Percentiles rank a stretch among this genome's conserved stretches.
These are phyloP conservation scores for Buxus sempervirens DNA, from an alignment of 164 flowering plant genomes.

Conservation along the genomic window DNA sequence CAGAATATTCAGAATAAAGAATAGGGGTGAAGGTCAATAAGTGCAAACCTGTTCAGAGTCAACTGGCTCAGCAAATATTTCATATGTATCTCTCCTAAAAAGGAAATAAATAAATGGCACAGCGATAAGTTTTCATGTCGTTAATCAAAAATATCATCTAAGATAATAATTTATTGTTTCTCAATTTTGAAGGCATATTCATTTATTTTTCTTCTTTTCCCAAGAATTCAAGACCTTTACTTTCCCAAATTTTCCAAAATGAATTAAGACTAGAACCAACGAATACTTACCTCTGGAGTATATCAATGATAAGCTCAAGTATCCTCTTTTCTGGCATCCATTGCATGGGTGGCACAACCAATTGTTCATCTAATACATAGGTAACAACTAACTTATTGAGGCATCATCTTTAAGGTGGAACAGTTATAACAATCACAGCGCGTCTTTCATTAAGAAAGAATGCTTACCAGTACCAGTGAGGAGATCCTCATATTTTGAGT, in stretches of 20 bases:
- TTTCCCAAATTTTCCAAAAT: background rate
- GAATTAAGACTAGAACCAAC: background rate
- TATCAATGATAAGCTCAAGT: conserved; percentile 53
- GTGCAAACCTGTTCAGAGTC: conserved; percentile 61
- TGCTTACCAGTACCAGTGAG: conserved; percentile 24
- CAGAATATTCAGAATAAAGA: background rate
- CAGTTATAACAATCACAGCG: background rate
- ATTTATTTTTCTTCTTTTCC: background rate
- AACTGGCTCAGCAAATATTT: conserved; percentile 75
- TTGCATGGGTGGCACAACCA: conserved; percentile 5
- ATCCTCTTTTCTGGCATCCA: conserved; percentile 41
- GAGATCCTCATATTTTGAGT: conserved; percentile 17
- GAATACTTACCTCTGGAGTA: conserved; percentile 45
- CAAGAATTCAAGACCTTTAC: background rate
- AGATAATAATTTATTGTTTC: too few relatives aligned
- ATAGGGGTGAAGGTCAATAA: background rate
- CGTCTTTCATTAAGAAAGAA: background rate
- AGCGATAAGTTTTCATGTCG: too few relatives aligned
- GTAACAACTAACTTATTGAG: conserved; percentile 2
- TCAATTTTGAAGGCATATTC: too few relatives aligned
- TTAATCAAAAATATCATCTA: too few relatives aligned
- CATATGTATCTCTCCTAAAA: conserved; percentile 61
- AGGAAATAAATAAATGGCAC: background rate
- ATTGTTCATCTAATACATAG: conserved; percentile 21
- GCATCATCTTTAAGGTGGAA: background rate